phyloP scores from a whole-genome alignment of 129 eudicot species.

The Dittrichia graveolens region DNA sequence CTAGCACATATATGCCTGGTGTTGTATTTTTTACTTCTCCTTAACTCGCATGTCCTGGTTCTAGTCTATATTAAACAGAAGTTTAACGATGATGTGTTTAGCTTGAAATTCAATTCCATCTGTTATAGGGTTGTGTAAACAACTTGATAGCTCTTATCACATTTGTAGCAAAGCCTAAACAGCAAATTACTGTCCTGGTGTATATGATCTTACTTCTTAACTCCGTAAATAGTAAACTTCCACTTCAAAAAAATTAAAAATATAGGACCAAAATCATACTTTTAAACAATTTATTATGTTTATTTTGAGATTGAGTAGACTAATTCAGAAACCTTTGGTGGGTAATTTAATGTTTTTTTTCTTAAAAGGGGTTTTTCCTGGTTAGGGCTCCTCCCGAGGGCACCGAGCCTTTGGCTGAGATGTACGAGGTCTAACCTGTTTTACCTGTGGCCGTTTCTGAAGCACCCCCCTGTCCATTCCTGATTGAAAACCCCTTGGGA shows the following conservation, averaged over 20 bases:
- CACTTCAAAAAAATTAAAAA: background rate
- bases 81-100: background rate
- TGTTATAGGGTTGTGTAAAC: background rate
- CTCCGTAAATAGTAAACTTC: background rate
- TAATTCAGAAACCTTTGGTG: background rate
- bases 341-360: slow-evolving; percentile 9
- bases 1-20: background rate
- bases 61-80: background rate
- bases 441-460: too few relatives aligned
- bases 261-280: slow-evolving; percentile 14
- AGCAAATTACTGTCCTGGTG: background rate
- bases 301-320: slow-evolving; percentile 8
- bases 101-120: background rate
- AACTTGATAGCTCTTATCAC: slow-evolving; percentile 4
- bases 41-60: background rate
- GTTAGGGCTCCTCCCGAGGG: too few relatives aligned
- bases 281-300: background rate
- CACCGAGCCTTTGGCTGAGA: too few relatives aligned
- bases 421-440: too few relatives aligned
- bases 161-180: slow-evolving; percentile 3
- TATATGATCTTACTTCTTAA: slow-evolving; percentile 12
- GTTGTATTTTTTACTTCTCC: slow-evolving; percentile 18
- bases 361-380: too few relatives aligned
- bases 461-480: too few relatives aligned
- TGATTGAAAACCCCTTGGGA: too few relatives aligned